Conservation (phyloP, 805 yeast genomes). For the Candida odintsovae region DNA sequence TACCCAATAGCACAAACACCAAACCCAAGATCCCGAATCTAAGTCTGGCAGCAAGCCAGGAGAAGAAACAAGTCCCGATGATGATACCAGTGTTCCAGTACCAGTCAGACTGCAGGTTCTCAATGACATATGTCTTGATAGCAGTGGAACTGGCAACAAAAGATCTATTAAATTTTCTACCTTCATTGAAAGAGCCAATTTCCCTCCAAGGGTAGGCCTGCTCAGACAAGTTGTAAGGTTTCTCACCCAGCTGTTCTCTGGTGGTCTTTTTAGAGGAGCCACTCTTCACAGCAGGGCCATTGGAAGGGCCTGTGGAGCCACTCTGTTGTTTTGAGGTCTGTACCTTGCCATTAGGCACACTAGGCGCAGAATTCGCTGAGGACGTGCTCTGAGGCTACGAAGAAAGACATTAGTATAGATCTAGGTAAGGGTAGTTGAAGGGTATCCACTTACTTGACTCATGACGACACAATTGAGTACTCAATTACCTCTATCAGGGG, state of each 20-base stretch:
- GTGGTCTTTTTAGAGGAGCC: background rate
- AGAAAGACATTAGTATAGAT: background rate
- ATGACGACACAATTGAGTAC: background rate
- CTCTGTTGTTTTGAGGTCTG: background rate
- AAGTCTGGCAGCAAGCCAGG: conserved; percentile 60
- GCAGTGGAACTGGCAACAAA: conserved; percentile 26
- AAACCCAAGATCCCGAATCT: conserved; percentile 65
- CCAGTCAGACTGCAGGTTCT: conserved; percentile 66
- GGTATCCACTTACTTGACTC: conserved; percentile 2
- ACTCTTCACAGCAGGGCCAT: background rate
- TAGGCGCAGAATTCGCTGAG: background rate
- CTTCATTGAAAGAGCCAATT: conserved; percentile 26
- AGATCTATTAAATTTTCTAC: conserved; percentile 18
- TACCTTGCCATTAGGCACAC: background rate
- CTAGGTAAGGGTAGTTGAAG: too few relatives aligned
- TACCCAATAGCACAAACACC: conserved; percentile 49
- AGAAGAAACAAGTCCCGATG: conserved; percentile 64
- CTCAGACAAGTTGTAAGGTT: background rate
- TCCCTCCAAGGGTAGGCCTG: conserved; percentile 31
- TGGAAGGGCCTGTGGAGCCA: background rate
- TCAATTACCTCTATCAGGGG: background rate
- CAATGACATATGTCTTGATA: conserved; percentile 56
- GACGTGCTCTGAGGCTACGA: background rate
- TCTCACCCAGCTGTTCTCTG: background rate
- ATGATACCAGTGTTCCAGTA: conserved; percentile 62